Evolutionary conservation across 2,329 filamentous ascomycete genomes (phyloP).

Genomic region (Botrytis byssoidea): DNA sequence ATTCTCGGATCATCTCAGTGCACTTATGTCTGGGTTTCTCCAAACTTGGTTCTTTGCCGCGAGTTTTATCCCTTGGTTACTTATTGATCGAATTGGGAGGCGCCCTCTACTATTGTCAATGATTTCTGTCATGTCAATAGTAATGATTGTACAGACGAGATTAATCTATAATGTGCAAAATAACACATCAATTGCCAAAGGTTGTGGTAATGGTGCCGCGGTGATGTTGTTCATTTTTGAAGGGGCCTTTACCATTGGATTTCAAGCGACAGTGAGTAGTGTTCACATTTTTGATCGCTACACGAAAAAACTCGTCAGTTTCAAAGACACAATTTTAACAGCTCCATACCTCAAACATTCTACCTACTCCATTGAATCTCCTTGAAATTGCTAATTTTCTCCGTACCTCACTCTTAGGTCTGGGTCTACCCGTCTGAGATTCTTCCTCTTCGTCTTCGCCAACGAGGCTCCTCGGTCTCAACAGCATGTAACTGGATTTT

Average conservation of each 20-base stretch:
- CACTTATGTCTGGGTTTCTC: slow-evolving; percentile 53
- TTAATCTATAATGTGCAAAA: slow-evolving; percentile 45
- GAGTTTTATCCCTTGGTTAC: slow-evolving; percentile 42
- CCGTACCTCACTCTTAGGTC: background rate
- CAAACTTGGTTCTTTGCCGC: slow-evolving; percentile 48
- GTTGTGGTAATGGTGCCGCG: slow-evolving; percentile 43
- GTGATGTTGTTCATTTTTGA: slow-evolving; percentile 60
- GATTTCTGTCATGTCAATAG: slow-evolving; percentile 43
- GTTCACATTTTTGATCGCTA: background rate
- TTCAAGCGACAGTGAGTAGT: slow-evolving; percentile 52
- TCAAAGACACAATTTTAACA: background rate
- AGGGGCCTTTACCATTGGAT: slow-evolving; percentile 59
- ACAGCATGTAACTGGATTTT: slow-evolving; percentile 52
- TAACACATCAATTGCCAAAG: slow-evolving; percentile 37
- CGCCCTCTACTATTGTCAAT: slow-evolving; percentile 64
- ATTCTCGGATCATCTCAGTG: slow-evolving; percentile 45
- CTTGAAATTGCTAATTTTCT: background rate
- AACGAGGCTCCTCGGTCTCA: slow-evolving; percentile 59
- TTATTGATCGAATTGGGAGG: slow-evolving; percentile 59
- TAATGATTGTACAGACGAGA: slow-evolving; percentile 44
- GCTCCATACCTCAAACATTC: background rate
- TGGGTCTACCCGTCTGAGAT: slow-evolving; percentile 62
- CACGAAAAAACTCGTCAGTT: background rate
- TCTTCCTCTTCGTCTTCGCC: slow-evolving; percentile 56
- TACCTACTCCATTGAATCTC: background rate